Conservation (phyloP, 2,329 filamentous ascomycete genomes). For the Botrytis fabae region DNA sequence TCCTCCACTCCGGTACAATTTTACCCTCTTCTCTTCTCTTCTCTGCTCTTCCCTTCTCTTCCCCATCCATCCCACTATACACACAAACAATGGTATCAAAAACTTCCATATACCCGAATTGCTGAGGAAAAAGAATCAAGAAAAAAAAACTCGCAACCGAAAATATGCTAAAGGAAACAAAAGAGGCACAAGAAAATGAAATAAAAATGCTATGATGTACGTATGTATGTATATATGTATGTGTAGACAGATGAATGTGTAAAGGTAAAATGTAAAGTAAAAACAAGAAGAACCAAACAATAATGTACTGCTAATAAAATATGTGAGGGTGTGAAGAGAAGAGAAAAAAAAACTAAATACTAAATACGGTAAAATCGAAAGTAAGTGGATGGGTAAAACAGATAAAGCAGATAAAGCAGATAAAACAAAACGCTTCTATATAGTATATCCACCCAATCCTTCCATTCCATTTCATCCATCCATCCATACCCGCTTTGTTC, state of each 20-base stretch:
- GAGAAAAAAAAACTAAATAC: neutral
- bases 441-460: slow-evolving; percentile 4
- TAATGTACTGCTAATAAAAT: neutral
- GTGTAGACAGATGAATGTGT: neutral
- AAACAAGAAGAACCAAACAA: slow-evolving; percentile 6
- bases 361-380: neutral
- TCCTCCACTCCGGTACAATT: neutral
- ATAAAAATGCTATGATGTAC: neutral
- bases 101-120: neutral
- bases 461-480: neutral
- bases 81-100: slow-evolving; percentile 22
- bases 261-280: neutral
- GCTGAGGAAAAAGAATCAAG: neutral
- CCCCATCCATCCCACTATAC: neutral
- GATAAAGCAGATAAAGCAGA: neutral
- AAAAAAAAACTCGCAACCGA: neutral
- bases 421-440: slow-evolving; percentile 18
- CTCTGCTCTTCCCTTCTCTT: neutral
- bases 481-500: neutral
- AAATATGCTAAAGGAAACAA: neutral
- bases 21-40: neutral
- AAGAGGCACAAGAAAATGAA: neutral
- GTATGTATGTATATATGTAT: neutral
- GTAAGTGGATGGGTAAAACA: neutral
- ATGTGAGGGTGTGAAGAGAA: neutral